Evolutionary conservation across 306 rosid genomes (phyloP), one percentile per base, ranked within the genome.

Genomic region (Comarum palustre): DNA sequence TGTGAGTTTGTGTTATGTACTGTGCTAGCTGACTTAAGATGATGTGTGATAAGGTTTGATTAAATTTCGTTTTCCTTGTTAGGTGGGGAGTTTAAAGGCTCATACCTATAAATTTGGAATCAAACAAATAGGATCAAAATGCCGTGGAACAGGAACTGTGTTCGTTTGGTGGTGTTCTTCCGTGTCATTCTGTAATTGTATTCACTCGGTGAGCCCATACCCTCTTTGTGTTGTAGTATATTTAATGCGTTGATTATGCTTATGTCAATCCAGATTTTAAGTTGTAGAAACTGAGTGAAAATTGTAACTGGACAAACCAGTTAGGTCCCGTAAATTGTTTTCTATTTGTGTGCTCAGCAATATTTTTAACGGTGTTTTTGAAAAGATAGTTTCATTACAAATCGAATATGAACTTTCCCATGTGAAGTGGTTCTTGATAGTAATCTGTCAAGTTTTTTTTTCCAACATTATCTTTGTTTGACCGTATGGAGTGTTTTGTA

Each of bases 161-260:
- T 93, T 87, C 86, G 89, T 64, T 87, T 90, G 89, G 97, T 89
- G 86, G 97, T 89, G 78, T 93, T 93, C 89, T 93, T 87, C 75
- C 97, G 82, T 17, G 92, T 93, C 73, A 93, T 93, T 79, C 92
- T 90, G 97, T 93, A 90, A 85, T 78, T 89, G 78, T 78, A 66
- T 81, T 73, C 25, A 34, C 55, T 72, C 34, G 93, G 97, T 93
- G 81, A 86, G 90, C 16, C 25, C 41, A 71, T 84, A 41, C 78
- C 31, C 32, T 42, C 66, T 39, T 70, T 67, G 50, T 29, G 25
- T 64, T 57, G 16, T 39, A 45, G 25, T 66, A 20, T 31, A 0
- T 62, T 20, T 2, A 16, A 50, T 58, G 3, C 25, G 8, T 34
- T 43, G 42, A 11, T 22, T 3, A 11, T 12, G 27, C 16, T 17